These are phyloP conservation scores for Auriscalpium microsporum DNA, from an alignment of 768 basidiomycete species.

Conservation along the genomic window DNA sequence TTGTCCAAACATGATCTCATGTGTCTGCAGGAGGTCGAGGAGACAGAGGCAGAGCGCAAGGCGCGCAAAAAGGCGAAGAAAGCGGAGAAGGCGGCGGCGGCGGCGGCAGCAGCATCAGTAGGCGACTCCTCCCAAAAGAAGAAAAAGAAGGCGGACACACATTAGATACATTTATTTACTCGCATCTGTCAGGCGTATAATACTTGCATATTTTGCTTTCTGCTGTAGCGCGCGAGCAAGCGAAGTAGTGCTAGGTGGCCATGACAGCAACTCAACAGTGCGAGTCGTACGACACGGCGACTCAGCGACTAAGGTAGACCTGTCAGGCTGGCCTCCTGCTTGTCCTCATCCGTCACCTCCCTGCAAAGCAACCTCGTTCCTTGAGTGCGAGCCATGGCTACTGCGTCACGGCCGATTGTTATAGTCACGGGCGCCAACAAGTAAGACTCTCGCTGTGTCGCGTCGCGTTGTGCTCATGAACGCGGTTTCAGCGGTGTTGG, in stretches of 20 bases:
- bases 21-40: slow-evolving; percentile 33
- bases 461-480: neutral
- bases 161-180: neutral
- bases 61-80: slow-evolving; percentile 70
- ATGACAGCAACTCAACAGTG: no score
- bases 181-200: no score
- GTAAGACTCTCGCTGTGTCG: slow-evolving; percentile 13
- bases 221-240: no score
- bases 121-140: slow-evolving; percentile 54
- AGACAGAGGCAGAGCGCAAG: slow-evolving; percentile 81
- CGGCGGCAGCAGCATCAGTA: slow-evolving; percentile 33
- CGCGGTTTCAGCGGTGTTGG: slow-evolving; percentile 60
- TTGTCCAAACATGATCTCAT: neutral
- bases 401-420: slow-evolving; percentile 18
- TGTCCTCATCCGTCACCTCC: no score
- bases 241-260: no score
- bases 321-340: no score
- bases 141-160: slow-evolving; percentile 31
- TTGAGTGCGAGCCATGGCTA: neutral
- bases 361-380: no score
- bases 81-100: slow-evolving; percentile 59
- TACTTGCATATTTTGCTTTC: no score
- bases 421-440: slow-evolving; percentile 31
- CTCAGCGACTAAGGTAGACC: no score
- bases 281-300: no score